Evolutionary conservation across 2,329 filamentous ascomycete genomes (phyloP).

Genomic region (Ceratocystis diversiconidia): DNA sequence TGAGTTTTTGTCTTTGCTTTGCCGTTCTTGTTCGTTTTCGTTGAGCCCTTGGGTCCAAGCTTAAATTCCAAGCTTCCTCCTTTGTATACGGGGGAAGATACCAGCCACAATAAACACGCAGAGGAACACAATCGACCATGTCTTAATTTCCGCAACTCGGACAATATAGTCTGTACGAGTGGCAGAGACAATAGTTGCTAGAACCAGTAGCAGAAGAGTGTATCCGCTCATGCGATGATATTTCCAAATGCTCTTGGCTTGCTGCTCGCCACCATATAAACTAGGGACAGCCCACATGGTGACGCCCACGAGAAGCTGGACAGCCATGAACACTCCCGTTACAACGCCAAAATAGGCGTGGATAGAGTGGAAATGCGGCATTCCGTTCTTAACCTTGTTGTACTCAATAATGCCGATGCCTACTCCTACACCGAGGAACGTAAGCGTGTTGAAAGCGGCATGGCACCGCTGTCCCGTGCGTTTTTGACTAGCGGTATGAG

Average conservation of each 20-base stretch:
- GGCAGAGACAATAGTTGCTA: conserved; percentile 61
- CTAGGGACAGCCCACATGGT: conserved; percentile 64
- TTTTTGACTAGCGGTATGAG: conserved; percentile 64
- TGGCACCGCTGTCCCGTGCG: conserved; percentile 45
- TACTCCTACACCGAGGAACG: conserved; percentile 45
- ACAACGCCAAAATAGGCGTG: conserved; percentile 74
- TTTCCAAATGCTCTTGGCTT: conserved; percentile 75
- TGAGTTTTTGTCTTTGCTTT: neutral
- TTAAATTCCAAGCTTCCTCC: conserved; percentile 56
- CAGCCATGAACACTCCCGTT: conserved; percentile 52
- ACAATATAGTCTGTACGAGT: conserved; percentile 63
- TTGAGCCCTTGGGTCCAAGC: neutral
- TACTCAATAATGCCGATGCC: conserved; percentile 62
- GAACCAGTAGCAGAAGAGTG: conserved; percentile 50
- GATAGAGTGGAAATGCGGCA: conserved; percentile 60
- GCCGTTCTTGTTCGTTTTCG: conserved; percentile 1
- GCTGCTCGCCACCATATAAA: conserved; percentile 64
- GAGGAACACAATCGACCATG: conserved; percentile 61
- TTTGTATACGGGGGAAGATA: conserved; percentile 63
- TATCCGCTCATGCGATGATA: conserved; percentile 77
- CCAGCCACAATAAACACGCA: conserved; percentile 54
- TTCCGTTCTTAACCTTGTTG: conserved; percentile 61
- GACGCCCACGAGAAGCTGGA: conserved; percentile 68
- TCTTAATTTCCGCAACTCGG: conserved; percentile 52
- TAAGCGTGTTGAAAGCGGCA: conserved; percentile 52